phyloP scores from a whole-genome alignment of 2,329 filamentous ascomycete genomes.

The Phyllosticta citriasiana region DNA sequence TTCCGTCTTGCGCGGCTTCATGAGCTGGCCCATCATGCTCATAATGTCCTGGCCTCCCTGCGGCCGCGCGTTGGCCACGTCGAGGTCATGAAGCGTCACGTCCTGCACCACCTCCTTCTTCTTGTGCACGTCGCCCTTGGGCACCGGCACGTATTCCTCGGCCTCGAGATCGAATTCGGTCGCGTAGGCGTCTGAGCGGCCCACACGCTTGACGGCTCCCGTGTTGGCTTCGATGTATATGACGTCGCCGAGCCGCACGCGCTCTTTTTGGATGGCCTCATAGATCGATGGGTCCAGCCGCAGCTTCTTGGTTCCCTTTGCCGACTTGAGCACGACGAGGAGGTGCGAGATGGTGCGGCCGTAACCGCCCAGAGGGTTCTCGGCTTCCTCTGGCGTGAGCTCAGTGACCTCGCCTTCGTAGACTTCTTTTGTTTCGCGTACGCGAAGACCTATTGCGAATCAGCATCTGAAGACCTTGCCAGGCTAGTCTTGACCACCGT shows the following conservation, averaged over 20 bases:
- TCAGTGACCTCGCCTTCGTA: conserved; percentile 99
- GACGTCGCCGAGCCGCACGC: conserved; percentile 90
- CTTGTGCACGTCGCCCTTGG: conserved; percentile 98
- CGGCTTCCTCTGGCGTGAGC: conserved; percentile 92
- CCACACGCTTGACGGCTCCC: conserved; percentile 93
- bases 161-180: conserved; percentile 98
- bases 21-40: conserved; percentile 99
- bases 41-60: conserved; percentile 98
- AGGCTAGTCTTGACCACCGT: conserved; percentile 14
- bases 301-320: conserved; percentile 95
- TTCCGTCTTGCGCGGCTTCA: conserved; percentile 99
- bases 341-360: conserved; percentile 96
- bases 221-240: conserved; percentile 99
- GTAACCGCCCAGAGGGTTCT: conserved; percentile 94
- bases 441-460: conserved; percentile 56
- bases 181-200: conserved; percentile 89
- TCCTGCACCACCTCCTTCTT: conserved; percentile 99
- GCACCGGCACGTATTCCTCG: conserved; percentile 97
- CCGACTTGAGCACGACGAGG: conserved; percentile 87
- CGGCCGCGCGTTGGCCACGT: conserved; percentile 88
- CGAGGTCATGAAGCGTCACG: conserved; percentile 91
- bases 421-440: conserved; percentile 97
- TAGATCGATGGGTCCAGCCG: conserved; percentile 96
- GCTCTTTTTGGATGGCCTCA: conserved; percentile 97
- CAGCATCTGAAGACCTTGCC: not conserved